phyloP scores from a whole-genome alignment of 73 alveolate species.

The Tetrahymena borealis region DNA sequence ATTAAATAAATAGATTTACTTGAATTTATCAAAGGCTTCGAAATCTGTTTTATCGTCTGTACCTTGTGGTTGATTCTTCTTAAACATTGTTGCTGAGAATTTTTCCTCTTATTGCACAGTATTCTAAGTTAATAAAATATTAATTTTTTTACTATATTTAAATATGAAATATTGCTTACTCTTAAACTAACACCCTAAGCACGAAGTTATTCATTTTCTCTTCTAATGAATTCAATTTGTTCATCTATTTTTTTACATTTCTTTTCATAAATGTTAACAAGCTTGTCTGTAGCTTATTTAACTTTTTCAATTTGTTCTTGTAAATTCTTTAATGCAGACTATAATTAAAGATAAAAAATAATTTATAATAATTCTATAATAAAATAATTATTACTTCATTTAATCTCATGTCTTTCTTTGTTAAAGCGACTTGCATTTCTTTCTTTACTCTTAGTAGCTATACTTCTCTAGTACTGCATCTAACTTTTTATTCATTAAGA shows the following conservation, averaged over 20 bases:
- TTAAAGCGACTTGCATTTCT: slow-evolving; percentile 37
- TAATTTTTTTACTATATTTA: not conserved
- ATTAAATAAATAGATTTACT: not conserved
- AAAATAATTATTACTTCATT: not conserved
- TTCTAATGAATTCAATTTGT: slow-evolving; percentile 31
- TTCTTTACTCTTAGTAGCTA: slow-evolving; percentile 21
- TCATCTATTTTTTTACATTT: slow-evolving; percentile 32
- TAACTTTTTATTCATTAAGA: slow-evolving; percentile 10
- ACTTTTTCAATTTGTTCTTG: slow-evolving; percentile 17
- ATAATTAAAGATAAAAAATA: not conserved
- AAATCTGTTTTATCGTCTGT: slow-evolving; percentile 14
- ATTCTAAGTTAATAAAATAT: not conserved
- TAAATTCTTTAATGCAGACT: slow-evolving; percentile 15
- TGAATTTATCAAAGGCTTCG: slow-evolving; percentile 28
- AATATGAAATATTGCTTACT: not conserved
- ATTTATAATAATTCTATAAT: not conserved
- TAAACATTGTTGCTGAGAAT: slow-evolving; percentile 24
- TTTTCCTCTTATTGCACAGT: slow-evolving; percentile 32
- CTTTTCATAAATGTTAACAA: slow-evolving; percentile 5
- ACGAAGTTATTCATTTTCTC: slow-evolving; percentile 26
- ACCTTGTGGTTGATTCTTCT: slow-evolving; percentile 23
- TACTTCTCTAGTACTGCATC: slow-evolving; percentile 41
- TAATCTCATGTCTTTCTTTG: slow-evolving; percentile 41
- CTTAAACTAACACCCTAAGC: slow-evolving; percentile 15
- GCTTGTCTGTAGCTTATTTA: slow-evolving; percentile 22